phyloP scores from a whole-genome alignment of 129 eudicot genomes.

The Flaveria brownii region DNA sequence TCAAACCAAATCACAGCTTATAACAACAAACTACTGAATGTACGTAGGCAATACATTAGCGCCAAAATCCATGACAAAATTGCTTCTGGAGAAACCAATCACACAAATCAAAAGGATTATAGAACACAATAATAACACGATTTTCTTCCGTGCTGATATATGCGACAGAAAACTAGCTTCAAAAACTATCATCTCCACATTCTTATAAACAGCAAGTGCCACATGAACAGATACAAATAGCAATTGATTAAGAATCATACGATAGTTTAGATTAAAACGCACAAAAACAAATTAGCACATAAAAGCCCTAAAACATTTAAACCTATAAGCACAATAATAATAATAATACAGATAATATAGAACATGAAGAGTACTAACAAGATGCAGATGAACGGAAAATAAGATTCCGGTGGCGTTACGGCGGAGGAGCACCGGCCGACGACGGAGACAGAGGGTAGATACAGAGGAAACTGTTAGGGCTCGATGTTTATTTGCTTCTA shows the following conservation, averaged over 20 bases:
- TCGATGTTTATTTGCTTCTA: background rate
- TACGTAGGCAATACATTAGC: too few species aligned
- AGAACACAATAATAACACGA: too few species aligned
- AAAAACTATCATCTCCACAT: too few species aligned
- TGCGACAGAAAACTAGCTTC: too few species aligned
- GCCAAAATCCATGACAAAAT: too few species aligned
- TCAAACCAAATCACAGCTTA: too few species aligned
- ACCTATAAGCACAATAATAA: background rate
- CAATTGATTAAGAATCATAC: background rate
- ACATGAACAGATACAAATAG: background rate
- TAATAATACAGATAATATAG: too few species aligned
- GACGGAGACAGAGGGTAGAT: constrained; percentile 15
- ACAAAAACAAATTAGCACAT: constrained; percentile 7
- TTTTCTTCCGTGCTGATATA: too few species aligned
- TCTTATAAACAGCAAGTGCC: background rate
- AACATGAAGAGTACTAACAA: too few species aligned
- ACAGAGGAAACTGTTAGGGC: constrained; percentile 25
- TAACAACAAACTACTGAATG: too few species aligned
- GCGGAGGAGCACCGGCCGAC: constrained; percentile 17
- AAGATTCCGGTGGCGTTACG: constrained; percentile 4
- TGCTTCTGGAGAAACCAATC: too few species aligned
- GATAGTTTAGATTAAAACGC: background rate
- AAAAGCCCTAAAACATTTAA: constrained; percentile 21
- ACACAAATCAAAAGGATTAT: too few species aligned
- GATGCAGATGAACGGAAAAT: background rate